Base-by-base conservation (phyloP, 2,329 filamentous ascomycete genomes). In the Monosporascus ibericus region DNA sequence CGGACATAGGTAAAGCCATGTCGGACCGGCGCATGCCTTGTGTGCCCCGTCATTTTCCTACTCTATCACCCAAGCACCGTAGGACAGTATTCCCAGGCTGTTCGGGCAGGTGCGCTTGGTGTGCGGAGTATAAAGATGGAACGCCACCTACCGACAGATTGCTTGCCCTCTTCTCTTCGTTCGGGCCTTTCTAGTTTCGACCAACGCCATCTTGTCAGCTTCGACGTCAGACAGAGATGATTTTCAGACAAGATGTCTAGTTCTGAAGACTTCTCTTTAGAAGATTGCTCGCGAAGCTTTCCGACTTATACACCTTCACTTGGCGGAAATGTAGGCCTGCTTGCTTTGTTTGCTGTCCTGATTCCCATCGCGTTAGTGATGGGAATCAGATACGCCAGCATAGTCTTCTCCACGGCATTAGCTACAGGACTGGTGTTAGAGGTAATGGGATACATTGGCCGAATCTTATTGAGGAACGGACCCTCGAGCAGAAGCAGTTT, bases 391-490 rank as follows among this genome's bases (percentile, higher is more conserved):
- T 72, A 69, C 49, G 66, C 59, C 46, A 75, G 72, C 27, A 65
- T 67, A 0, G 50, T 72, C 5, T 78, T 78, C 63, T 67, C 74
- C 2, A 63, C 66, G 2, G 60, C 66, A 2, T 57, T 80, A 49
- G 63, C 70, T 3, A 64, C 65, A 0, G 76, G 75, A 2, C 63
- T 78, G 15, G 54, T 71, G 6, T 55, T 78, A 7, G 74, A 78
- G 53, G 63, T 74, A 7, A 38, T 77, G 44, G 75, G 76, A 15
- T 79, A 79, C 54, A 63, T 72, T 15, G 76, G 75, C 4, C 71
- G 74, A 38, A 51, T 79, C 6, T 60, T 79, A 30, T 68, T 79
- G 14, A 66, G 68, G 42, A 62, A 58, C 7, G 58, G 67, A 27
- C 60, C 61, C 8, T 63, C 65, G 39, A 70, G 63, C 53, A 64